Percentiles rank a stretch among this genome's conserved stretches.
Evolutionary conservation across 768 basidiomycete genomes (phyloP).

Genomic region (Crepidotus variabilis): DNA sequence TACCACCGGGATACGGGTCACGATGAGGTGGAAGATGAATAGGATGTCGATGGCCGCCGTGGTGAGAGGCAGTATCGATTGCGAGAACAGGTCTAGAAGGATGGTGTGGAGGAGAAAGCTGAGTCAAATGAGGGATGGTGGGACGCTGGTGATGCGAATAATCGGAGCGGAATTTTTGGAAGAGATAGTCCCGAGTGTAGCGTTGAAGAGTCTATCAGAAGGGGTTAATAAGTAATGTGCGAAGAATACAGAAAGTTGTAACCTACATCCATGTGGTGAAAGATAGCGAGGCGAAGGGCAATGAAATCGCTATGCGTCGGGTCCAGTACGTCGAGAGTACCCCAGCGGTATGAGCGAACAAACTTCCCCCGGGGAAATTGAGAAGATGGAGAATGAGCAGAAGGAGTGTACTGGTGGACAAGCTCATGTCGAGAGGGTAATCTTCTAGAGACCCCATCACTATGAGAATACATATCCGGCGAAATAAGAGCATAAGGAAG

Average conservation of each 20-base stretch:
- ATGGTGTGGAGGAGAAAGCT: slow-evolving; percentile 33
- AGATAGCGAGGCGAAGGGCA: slow-evolving; percentile 70
- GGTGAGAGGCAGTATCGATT: slow-evolving; percentile 28
- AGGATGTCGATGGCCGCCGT: slow-evolving; percentile 20
- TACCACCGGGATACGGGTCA: slow-evolving; percentile 43
- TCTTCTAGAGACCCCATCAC: slow-evolving; percentile 66
- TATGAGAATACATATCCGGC: slow-evolving; percentile 81
- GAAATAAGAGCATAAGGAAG: slow-evolving; percentile 85
- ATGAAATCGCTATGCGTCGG: slow-evolving; percentile 78
- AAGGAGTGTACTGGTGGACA: slow-evolving; percentile 69
- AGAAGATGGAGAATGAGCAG: slow-evolving; percentile 33
- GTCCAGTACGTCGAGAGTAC: slow-evolving; percentile 76
- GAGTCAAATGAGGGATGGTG: slow-evolving; percentile 40
- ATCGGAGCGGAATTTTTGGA: slow-evolving; percentile 70
- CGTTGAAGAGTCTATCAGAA: slow-evolving; percentile 71
- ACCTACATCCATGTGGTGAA: slow-evolving; percentile 86
- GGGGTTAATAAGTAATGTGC: slow-evolving; percentile 13
- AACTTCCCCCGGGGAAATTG: slow-evolving; percentile 62
- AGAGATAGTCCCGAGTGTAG: slow-evolving; percentile 80
- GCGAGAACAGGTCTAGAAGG: slow-evolving; percentile 29
- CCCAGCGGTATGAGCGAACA: slow-evolving; percentile 79
- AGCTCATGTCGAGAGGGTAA: slow-evolving; percentile 66
- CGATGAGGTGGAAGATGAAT: slow-evolving; percentile 31
- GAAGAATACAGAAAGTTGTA: slow-evolving; percentile 10
- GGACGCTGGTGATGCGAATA: slow-evolving; percentile 50